Evolutionary conservation across 495 filamentous ascomycete species (phyloP).

Genomic region (Penicillium robsamsonii): DNA sequence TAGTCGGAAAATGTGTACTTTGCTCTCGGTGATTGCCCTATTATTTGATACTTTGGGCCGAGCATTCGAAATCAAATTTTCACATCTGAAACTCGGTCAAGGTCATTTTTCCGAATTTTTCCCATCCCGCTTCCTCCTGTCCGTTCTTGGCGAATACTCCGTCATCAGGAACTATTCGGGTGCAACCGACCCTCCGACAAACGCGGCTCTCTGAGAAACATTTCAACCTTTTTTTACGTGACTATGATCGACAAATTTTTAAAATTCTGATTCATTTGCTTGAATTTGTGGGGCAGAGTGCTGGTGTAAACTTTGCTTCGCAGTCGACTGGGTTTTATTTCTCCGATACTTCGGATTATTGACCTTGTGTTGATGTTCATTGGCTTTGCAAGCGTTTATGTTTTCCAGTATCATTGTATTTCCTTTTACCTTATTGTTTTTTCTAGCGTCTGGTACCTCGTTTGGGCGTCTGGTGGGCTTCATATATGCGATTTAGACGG

Average conservation of each 20-base stretch:
- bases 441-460: constrained; percentile 5
- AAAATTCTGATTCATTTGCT: constrained; percentile 9
- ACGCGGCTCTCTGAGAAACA: constrained; percentile 12
- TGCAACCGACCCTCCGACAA: constrained; percentile 16
- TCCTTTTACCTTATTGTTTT: constrained; percentile 3
- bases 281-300: background rate
- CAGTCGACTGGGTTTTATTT: background rate
- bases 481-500: background rate
- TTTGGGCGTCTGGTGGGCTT: constrained; percentile 5
- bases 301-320: constrained; percentile 21
- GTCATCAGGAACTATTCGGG: constrained; percentile 23
- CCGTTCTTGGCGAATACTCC: constrained; percentile 14
- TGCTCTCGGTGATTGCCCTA: constrained; percentile 37
- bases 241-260: constrained; percentile 23
- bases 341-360: constrained; percentile 13
- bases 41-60: background rate
- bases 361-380: constrained; percentile 1
- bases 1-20: constrained; percentile 63
- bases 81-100: constrained; percentile 4
- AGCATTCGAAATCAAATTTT: constrained; percentile 4
- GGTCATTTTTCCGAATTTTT: constrained; percentile 6
- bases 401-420: constrained; percentile 5
- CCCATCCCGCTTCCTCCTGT: constrained; percentile 7
- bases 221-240: constrained; percentile 14
- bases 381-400: constrained; percentile 2